Conservation (phyloP, 495 filamentous ascomycete genomes). For the Astrothelium subdiscretum region DNA sequence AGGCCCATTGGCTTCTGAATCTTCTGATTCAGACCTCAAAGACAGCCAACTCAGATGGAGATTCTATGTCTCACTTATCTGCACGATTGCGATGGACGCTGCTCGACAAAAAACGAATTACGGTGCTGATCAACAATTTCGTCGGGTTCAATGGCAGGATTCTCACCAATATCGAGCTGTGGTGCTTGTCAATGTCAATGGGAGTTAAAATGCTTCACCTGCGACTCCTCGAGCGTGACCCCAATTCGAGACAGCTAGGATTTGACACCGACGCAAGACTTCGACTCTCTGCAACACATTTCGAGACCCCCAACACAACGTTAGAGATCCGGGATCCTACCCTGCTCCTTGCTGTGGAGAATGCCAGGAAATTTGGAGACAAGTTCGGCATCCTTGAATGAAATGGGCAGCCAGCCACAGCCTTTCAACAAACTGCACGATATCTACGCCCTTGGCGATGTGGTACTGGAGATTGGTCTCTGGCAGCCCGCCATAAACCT, state of each 20-base stretch:
- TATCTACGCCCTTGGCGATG: slow-evolving; percentile 25
- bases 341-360: neutral
- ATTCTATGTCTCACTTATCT: neutral
- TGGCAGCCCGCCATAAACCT: slow-evolving; percentile 3
- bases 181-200: slow-evolving; percentile 12
- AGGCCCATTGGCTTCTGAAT: slow-evolving; percentile 3
- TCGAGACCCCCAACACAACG: slow-evolving; percentile 3
- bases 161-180: slow-evolving; percentile 21
- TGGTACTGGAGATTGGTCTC: slow-evolving; percentile 27
- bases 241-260: slow-evolving; percentile 5
- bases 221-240: slow-evolving; percentile 13
- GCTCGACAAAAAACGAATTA: slow-evolving; percentile 21
- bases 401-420: slow-evolving; percentile 4
- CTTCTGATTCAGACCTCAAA: neutral
- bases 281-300: slow-evolving; percentile 8
- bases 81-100: slow-evolving; percentile 18
- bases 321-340: slow-evolving; percentile 9
- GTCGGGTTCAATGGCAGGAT: slow-evolving; percentile 21
- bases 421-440: slow-evolving; percentile 26
- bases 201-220: slow-evolving; percentile 19
- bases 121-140: slow-evolving; percentile 18
- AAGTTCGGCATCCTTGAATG: slow-evolving; percentile 9
- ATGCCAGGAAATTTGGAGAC: slow-evolving; percentile 3
- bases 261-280: slow-evolving; percentile 17
- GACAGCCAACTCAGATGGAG: neutral